Base-by-base conservation (phyloP, 2,329 filamentous ascomycete species). In the Sporothrix variecibatus region DNA sequence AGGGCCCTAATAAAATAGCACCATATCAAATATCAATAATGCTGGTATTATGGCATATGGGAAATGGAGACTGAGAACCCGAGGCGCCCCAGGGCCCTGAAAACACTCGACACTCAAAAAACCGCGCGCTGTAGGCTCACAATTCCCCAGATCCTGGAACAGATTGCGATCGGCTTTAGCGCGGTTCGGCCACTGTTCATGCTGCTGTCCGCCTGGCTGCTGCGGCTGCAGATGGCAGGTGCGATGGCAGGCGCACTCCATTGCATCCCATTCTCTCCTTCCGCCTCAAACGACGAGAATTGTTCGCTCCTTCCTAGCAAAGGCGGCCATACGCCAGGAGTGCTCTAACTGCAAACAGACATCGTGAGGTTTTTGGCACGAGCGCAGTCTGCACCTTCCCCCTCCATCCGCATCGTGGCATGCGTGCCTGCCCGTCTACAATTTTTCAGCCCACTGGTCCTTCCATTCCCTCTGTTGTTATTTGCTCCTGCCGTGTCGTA, bases 151-250 rank as follows among this genome's bases (percentile, higher is more conserved):
- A 51, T 49, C 65, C 49, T 70, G 28, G 67, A 26, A 70, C 49
- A 56, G 67, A 70, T 56, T 70, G 49, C 46, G 67, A 70, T 70
- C 67, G 67, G 49, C 67, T 70, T 70, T 56, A 70, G 67, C 67
- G 67, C 20, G 9, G 26, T 53, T 69, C 28, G 26, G 46, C n/a
- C 38, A 28, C 26, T 68, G 65, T 34, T 23, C 65, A 28, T 46
- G 62, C 38, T 65, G 49, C 51, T 56, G 49, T 53, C 6, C 15
- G 9, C 40, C 8, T 9, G 8, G 2, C 40, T 43, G 40, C 12
- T 9, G 43, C 40, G 15, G 40, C 7, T n/a, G n/a, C n/a, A n/a
- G n/a, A n/a, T n/a, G 40, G 40, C 40, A 43, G 40, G 40, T n/a
- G n/a, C n/a, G n/a, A n/a, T n/a, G n/a, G n/a, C n/a, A n/a, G n/a